phyloP scores from a whole-genome alignment of 1,139 yeast species.

The Pichia kudriavzevii region DNA sequence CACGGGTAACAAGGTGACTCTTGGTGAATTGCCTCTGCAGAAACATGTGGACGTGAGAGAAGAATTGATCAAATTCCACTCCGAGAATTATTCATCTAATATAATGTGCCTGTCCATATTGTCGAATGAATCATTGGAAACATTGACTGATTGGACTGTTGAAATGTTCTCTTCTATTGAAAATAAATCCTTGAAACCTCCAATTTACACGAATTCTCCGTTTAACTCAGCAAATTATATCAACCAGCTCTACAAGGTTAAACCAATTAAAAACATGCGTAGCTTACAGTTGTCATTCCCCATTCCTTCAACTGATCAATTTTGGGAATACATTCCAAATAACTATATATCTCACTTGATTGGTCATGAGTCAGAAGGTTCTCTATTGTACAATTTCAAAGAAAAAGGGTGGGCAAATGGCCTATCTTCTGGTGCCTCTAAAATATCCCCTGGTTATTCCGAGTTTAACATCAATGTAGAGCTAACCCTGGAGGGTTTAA shows the following conservation, averaged over 20 bases:
- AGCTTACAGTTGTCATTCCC: slow-evolving; percentile 60
- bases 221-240: slow-evolving; percentile 37
- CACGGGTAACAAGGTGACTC: slow-evolving; percentile 61
- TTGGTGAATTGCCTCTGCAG: slow-evolving; percentile 46
- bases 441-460: slow-evolving; percentile 63
- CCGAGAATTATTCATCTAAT: slow-evolving; percentile 61
- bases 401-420: slow-evolving; percentile 71
- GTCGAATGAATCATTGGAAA: slow-evolving; percentile 74
- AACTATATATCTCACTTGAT: slow-evolving; percentile 70
- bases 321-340: slow-evolving; percentile 65
- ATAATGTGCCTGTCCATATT: slow-evolving; percentile 81
- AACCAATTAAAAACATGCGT: slow-evolving; percentile 77
- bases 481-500: slow-evolving; percentile 65
- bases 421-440: slow-evolving; percentile 66
- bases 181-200: slow-evolving; percentile 46
- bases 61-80: slow-evolving; percentile 54
- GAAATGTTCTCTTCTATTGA: slow-evolving; percentile 60
- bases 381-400: slow-evolving; percentile 64
- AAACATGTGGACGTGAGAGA: slow-evolving; percentile 55
- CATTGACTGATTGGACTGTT: slow-evolving; percentile 61
- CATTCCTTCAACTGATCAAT: slow-evolving; percentile 59
- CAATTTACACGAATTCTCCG: slow-evolving; percentile 40
- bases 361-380: slow-evolving; percentile 91
- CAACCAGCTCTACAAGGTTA: slow-evolving; percentile 49
- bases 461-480: slow-evolving; percentile 63